Percentiles rank a stretch among this genome's conserved stretches.
Conservation (phyloP, 108 stramenopile genomes). For the Schizochytrium sp. region DNA sequence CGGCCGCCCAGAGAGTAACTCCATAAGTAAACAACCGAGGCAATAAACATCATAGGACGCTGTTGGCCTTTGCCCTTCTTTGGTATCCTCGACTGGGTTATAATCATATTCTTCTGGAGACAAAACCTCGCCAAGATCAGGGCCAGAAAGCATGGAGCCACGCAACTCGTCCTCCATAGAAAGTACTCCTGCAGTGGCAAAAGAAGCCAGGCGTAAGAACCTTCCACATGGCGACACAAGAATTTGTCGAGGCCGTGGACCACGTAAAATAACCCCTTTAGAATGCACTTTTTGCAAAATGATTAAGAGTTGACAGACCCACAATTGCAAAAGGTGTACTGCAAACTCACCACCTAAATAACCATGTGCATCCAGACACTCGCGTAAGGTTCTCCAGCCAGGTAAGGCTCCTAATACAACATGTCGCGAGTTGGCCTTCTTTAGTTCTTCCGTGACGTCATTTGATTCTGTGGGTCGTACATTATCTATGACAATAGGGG, state of each 20-base stretch:
- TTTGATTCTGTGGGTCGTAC: not conserved
- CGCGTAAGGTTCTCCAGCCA: conserved; percentile 27
- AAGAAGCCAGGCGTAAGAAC: not conserved
- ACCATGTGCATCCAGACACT: conserved; percentile 14
- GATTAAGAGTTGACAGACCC: not conserved
- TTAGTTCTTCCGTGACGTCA: not conserved
- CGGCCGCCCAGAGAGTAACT: not conserved
- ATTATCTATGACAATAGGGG: not conserved
- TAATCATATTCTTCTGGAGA: conserved; percentile 3
- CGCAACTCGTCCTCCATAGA: not conserved
- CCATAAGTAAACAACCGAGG: conserved; percentile 2
- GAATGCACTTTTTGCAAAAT: not conserved
- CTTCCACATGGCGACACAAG: conserved; percentile 36
- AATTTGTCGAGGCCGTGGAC: conserved; percentile 13
- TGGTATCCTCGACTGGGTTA: not conserved
- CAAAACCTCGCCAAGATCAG: conserved; percentile 22
- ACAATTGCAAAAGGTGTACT: not conserved
- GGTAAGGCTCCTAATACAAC: not conserved
- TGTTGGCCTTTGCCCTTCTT: not conserved
- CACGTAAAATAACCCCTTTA: conserved; percentile 26
- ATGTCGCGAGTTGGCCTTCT: not conserved
- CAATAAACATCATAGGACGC: conserved; percentile 2
- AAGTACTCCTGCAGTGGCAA: conserved; percentile 35
- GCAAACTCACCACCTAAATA: not conserved
- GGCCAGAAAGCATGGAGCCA: not conserved